Percentiles rank a stretch among this genome's conserved stretches.
Evolutionary conservation across 805 yeast genomes (phyloP).

Genomic region (Saccharomycopsis sp.): DNA sequence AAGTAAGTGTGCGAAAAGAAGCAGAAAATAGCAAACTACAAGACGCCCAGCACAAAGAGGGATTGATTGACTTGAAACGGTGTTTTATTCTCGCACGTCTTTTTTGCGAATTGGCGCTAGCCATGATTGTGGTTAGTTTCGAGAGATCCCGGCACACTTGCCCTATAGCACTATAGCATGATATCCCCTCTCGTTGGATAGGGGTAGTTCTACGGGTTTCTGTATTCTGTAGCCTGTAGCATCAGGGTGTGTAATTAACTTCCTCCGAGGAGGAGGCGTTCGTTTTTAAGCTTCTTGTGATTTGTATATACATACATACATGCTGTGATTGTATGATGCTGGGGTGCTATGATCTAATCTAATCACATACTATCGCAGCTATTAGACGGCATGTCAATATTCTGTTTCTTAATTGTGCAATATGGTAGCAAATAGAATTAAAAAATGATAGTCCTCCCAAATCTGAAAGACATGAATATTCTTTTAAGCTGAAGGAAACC

Average conservation of each 20-base stretch:
- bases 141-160: neutral
- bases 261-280: neutral
- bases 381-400: neutral
- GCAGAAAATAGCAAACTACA: neutral
- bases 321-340: neutral
- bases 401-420: neutral
- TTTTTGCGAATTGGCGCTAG: neutral
- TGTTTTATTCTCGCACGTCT: too few species aligned
- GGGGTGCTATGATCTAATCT: neutral
- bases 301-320: neutral
- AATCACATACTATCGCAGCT: neutral
- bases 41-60: neutral
- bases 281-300: neutral
- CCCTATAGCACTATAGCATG: too few species aligned
- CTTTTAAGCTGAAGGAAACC: neutral
- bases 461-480: neutral
- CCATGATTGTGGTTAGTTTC: neutral
- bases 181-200: too few species aligned
- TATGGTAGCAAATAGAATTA: neutral
- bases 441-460: neutral
- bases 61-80: neutral
- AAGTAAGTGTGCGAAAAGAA: neutral
- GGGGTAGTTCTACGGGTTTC: too few species aligned
- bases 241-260: neutral
- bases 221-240: too few species aligned